Conservation (phyloP, 1,284 basidiomycete species). For the Phenoliferia sp. region DNA sequence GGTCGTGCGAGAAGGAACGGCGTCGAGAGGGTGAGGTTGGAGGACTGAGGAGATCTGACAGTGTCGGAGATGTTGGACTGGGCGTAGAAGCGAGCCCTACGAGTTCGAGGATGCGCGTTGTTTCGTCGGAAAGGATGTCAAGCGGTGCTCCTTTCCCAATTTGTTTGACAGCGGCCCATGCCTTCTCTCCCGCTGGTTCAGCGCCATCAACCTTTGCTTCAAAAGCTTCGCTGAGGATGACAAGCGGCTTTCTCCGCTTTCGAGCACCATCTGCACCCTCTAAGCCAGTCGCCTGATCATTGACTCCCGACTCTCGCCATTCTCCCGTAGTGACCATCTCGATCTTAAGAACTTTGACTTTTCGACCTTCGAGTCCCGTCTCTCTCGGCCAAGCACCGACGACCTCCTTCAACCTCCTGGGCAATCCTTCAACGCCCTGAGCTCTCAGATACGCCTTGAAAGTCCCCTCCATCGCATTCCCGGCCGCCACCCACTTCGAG, state of each 20-base stretch:
- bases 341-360: conserved; percentile 5
- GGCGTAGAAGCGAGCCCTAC: conserved; percentile 7
- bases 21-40: neutral
- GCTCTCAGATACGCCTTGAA: conserved; percentile 14
- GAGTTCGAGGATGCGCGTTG: conserved; percentile 11
- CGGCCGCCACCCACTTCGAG: conserved; percentile 5
- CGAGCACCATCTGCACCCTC: neutral
- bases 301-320: conserved; percentile 2
- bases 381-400: neutral
- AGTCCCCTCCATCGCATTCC: conserved; percentile 17
- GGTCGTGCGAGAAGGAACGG: neutral
- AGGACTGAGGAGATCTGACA: neutral
- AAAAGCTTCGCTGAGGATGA: neutral
- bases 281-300: conserved; percentile 13
- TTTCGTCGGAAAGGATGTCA: conserved; percentile 20
- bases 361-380: neutral
- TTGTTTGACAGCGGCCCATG: neutral
- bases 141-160: neutral
- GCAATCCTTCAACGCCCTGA: conserved; percentile 11
- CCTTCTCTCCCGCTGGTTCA: neutral
- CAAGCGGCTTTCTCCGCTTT: neutral
- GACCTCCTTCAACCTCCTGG: conserved; percentile 15
- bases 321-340: conserved; percentile 6
- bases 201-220: neutral
- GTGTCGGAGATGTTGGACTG: neutral